Conservation (phyloP, 441 rosid genomes). For the Brassica balearica region DNA sequence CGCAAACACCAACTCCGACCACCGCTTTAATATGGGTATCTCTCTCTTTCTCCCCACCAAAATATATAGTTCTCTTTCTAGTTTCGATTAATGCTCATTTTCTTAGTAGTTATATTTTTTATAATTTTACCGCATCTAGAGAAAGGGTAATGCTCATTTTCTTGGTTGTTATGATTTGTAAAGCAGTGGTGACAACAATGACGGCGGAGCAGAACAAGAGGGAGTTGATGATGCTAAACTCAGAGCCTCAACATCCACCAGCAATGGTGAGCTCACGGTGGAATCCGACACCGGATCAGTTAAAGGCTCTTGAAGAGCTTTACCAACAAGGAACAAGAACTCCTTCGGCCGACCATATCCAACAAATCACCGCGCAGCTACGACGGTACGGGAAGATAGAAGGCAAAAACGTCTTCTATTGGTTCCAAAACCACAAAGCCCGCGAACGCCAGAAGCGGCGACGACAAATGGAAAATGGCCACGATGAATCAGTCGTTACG, state of each 20-base stretch:
- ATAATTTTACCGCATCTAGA: not conserved
- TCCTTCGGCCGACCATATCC: slow-evolving; percentile 93
- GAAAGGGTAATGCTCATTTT: not conserved
- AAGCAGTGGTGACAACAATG: slow-evolving; percentile 40
- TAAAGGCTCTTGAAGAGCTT: slow-evolving; percentile 87
- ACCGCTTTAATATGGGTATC: slow-evolving; percentile 46
- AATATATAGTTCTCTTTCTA: not conserved
- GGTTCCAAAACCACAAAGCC: slow-evolving; percentile 99
- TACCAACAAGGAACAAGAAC: slow-evolving; percentile 86
- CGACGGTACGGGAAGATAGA: slow-evolving; percentile 91
- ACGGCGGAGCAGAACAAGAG: slow-evolving; percentile 74
- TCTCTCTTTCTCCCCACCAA: not conserved
- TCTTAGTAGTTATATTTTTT: not conserved
- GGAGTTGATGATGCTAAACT: slow-evolving; percentile 67
- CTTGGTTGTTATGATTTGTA: slow-evolving; percentile 3
- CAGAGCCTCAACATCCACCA: slow-evolving; percentile 48
- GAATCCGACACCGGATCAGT: slow-evolving; percentile 98
- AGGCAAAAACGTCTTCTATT: slow-evolving; percentile 96
- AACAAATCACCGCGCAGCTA: slow-evolving; percentile 86
- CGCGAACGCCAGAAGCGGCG: slow-evolving; percentile 92
- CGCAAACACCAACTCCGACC: slow-evolving; percentile 52
- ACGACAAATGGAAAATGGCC: slow-evolving; percentile 73
- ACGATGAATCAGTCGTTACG: slow-evolving; percentile 26
- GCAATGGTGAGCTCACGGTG: slow-evolving; percentile 85
- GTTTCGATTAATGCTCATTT: slow-evolving; percentile 6